A percentile compares a stretch with the other conserved stretches of the same genome.
Evolutionary conservation across 306 rosid species (phyloP).

Genomic region (Glycyrrhiza uralensis): DNA sequence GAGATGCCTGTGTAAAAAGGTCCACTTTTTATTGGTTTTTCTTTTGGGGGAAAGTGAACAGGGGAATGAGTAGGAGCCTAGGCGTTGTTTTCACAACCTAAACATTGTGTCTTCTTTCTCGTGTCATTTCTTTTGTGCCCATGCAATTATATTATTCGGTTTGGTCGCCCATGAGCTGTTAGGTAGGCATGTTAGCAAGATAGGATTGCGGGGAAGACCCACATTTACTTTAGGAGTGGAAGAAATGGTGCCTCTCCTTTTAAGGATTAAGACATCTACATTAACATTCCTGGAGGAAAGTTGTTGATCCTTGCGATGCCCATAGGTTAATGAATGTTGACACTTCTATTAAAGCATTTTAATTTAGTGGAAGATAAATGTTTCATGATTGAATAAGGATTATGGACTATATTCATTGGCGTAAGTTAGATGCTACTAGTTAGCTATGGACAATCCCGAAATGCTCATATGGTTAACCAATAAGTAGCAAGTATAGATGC

Average conservation of each 20-base stretch:
- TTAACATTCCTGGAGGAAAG: background rate
- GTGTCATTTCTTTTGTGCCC: background rate
- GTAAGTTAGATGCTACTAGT: constrained; percentile 7
- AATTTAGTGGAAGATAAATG: constrained; percentile 8
- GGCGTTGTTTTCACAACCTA: constrained; percentile 23
- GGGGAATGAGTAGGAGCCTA: constrained; percentile 8
- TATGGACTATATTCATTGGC: constrained; percentile 24
- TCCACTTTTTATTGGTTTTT: constrained; percentile 17
- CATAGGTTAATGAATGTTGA: constrained; percentile 7
- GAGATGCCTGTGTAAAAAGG: constrained; percentile 20
- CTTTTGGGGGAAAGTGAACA: constrained; percentile 10
- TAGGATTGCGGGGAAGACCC: constrained; percentile 4
- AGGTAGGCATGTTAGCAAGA: background rate
- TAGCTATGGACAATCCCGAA: background rate
- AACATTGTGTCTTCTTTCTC: constrained; percentile 6
- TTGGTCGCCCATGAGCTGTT: constrained; percentile 1
- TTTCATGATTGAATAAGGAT: background rate
- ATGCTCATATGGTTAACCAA: background rate
- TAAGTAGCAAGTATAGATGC: background rate
- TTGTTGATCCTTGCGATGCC: background rate
- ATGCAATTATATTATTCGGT: constrained; percentile 17
- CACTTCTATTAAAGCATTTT: background rate
- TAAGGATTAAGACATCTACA: constrained; percentile 14
- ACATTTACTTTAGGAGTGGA: constrained; percentile 22
- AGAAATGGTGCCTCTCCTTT: background rate